These are phyloP conservation scores for Termitomyces sp. DNA, from an alignment of 768 basidiomycete species.

Conservation along the genomic window DNA sequence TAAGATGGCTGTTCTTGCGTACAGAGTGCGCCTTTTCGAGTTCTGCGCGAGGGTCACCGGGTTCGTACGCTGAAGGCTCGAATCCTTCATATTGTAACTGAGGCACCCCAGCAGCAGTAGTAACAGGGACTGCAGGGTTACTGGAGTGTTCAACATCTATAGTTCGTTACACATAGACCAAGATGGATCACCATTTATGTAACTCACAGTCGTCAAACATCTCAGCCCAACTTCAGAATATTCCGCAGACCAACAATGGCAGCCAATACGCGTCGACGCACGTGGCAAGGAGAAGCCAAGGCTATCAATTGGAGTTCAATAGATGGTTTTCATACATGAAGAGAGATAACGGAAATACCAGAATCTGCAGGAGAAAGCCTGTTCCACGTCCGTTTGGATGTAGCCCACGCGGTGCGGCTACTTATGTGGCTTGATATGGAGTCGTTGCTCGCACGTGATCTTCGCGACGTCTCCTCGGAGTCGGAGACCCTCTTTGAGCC, in stretches of 20 bases:
- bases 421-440: neutral
- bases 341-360: neutral
- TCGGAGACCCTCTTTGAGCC: too few relatives aligned
- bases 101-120: slow-evolving; percentile 38
- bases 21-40: slow-evolving; percentile 33
- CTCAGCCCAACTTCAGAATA: neutral
- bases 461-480: too few relatives aligned
- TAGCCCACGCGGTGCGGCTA: too few relatives aligned
- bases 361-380: neutral
- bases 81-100: slow-evolving; percentile 85
- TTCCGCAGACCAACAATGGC: too few relatives aligned
- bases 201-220: slow-evolving; percentile 72
- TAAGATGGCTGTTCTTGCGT: slow-evolving; percentile 1
- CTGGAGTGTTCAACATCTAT: slow-evolving; percentile 86
- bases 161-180: neutral
- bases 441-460: neutral
- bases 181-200: slow-evolving; percentile 9
- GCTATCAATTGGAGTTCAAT: neutral
- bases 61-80: slow-evolving; percentile 64
- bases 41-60: slow-evolving; percentile 45
- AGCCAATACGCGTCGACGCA: neutral
- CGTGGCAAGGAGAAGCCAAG: neutral
- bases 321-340: neutral
- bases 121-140: slow-evolving; percentile 39
- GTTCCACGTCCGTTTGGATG: neutral